Evolutionary conservation across 805 yeast genomes (phyloP).

Genomic region (Candida odintsovae): DNA sequence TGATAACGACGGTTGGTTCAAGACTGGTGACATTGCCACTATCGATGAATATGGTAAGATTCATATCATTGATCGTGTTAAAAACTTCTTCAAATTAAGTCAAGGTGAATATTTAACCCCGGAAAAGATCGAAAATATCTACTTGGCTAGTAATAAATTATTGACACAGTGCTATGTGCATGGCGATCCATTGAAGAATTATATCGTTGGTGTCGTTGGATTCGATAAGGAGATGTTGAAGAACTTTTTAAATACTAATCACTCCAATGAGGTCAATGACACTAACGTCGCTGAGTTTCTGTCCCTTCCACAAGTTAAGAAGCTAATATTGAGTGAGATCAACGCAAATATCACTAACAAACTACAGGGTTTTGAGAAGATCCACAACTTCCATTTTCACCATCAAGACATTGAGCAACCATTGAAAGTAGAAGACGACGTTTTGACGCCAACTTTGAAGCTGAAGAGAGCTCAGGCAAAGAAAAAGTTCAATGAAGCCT

Average conservation of each 20-base stretch:
- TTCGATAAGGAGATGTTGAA: constrained; percentile 35
- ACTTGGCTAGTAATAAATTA: constrained; percentile 37
- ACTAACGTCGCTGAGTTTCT: constrained; percentile 11
- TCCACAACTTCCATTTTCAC: constrained; percentile 47
- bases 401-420: constrained; percentile 40
- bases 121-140: constrained; percentile 55
- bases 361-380: constrained; percentile 58
- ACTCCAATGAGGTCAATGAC: constrained; percentile 3
- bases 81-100: constrained; percentile 59
- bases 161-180: constrained; percentile 45
- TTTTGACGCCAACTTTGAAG: constrained; percentile 64
- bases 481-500: constrained; percentile 33
- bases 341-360: constrained; percentile 31
- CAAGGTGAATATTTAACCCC: constrained; percentile 60
- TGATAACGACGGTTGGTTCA: constrained; percentile 40
- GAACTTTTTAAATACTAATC: constrained; percentile 6
- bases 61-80: constrained; percentile 53
- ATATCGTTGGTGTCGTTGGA: constrained; percentile 50
- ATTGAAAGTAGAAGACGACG: constrained; percentile 52
- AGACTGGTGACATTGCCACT: constrained; percentile 51
- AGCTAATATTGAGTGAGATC: constrained; percentile 30
- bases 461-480: constrained; percentile 43
- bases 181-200: constrained; percentile 50
- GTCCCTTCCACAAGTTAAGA: constrained; percentile 18
- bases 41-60: constrained; percentile 31